Evolutionary conservation across 371 early-diverging fungal genomes (phyloP).

Genomic region (Mucor sp.): DNA sequence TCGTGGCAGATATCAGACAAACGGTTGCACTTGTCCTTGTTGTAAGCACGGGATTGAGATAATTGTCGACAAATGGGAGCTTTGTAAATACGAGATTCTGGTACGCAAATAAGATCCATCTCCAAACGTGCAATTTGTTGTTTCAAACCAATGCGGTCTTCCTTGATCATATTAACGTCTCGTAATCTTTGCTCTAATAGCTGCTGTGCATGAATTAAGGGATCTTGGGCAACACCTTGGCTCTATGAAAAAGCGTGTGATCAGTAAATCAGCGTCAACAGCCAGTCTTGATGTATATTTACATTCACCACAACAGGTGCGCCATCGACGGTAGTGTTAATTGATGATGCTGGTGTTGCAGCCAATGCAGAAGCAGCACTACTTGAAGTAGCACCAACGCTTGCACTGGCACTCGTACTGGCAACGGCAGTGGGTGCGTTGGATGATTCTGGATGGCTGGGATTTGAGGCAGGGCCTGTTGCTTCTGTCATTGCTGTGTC

Average conservation of each 20-base stretch:
- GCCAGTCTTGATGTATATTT: neutral
- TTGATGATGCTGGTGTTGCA: constrained; percentile 1
- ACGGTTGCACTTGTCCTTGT: constrained; percentile 37
- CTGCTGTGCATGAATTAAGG: constrained; percentile 26
- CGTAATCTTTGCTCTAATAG: constrained; percentile 30
- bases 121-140: constrained; percentile 40
- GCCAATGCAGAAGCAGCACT: neutral
- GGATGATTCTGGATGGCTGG: neutral
- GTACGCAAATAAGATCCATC: constrained; percentile 39
- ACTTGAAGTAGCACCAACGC: neutral
- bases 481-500: constrained; percentile 1
- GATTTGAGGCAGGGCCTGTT: neutral
- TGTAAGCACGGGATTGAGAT: constrained; percentile 33
- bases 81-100: constrained; percentile 41
- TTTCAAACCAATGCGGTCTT: constrained; percentile 42
- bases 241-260: neutral
- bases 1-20: constrained; percentile 26
- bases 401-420: neutral
- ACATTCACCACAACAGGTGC: neutral
- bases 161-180: constrained; percentile 45
- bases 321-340: neutral
- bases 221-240: constrained; percentile 15
- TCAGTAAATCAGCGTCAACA: neutral
- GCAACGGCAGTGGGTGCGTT: neutral
- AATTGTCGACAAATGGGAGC: constrained; percentile 33